A percentile compares a stretch with the other conserved stretches of the same genome.
Conservation (phyloP, 495 filamentous ascomycete genomes). For the Filosporella fistucella region DNA sequence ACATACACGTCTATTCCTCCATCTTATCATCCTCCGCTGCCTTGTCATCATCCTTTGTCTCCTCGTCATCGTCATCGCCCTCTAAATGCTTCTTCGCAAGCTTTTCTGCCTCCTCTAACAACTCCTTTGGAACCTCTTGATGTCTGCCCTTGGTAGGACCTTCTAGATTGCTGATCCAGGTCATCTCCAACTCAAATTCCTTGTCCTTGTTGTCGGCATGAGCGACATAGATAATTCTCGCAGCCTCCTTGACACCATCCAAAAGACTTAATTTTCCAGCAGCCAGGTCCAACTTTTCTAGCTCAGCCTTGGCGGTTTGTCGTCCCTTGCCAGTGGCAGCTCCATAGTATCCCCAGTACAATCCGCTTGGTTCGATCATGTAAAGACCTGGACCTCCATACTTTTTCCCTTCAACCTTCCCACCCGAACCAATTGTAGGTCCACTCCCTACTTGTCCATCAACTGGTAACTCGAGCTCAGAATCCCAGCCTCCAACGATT, state of each 20-base stretch:
- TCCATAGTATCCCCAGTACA: conserved; percentile 98
- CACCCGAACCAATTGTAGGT: conserved; percentile 71
- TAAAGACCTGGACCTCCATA: conserved; percentile 88
- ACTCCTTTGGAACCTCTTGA: conserved; percentile 82
- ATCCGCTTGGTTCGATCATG: conserved; percentile 97
- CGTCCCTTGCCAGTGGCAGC: conserved; percentile 94
- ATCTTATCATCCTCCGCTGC: conserved; percentile 56
- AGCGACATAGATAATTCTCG: conserved; percentile 91
- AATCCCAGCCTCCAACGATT: conserved; percentile 92
- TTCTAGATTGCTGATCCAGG: conserved; percentile 79
- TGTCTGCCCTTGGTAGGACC: conserved; percentile 90
- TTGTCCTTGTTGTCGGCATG: conserved; percentile 98
- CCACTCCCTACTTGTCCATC: conserved; percentile 85
- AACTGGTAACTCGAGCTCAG: conserved; percentile 69
- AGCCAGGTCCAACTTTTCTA: conserved; percentile 93
- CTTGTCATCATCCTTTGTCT: conserved; percentile 41
- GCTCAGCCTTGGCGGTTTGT: conserved; percentile 93
- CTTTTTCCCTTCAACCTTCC: conserved; percentile 68
- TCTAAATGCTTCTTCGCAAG: conserved; percentile 74
- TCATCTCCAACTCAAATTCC: conserved; percentile 99
- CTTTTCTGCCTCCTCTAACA: conserved; percentile 87
- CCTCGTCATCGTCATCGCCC: conserved; percentile 68
- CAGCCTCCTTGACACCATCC: conserved; percentile 93
- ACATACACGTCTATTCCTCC: conserved; percentile 55
- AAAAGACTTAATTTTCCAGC: conserved; percentile 69